Conservation (phyloP, 179 eudicot species). For the Vitellaria paradoxa region DNA sequence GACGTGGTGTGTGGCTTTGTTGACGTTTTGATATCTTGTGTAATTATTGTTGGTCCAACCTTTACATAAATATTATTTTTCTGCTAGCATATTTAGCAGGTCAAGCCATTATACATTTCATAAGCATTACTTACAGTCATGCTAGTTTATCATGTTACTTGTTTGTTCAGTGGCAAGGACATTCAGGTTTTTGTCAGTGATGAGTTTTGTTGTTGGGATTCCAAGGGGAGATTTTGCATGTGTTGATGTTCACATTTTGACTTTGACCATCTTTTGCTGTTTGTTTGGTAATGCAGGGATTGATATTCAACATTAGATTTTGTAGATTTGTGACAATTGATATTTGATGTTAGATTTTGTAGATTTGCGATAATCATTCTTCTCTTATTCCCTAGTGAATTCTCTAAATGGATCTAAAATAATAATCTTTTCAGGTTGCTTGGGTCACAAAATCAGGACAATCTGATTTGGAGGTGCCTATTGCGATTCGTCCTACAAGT, state of each 20-base stretch:
- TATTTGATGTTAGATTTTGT: not conserved
- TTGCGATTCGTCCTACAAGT: slow-evolving; percentile 89
- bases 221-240: not conserved
- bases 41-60: not conserved
- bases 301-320: too few species aligned
- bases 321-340: not conserved
- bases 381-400: not conserved
- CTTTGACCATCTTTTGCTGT: not conserved
- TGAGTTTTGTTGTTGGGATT: not conserved
- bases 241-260: not conserved
- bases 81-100: too few species aligned
- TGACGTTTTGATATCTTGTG: not conserved
- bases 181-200: too few species aligned
- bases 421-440: slow-evolving; percentile 56
- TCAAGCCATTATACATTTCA: too few species aligned
- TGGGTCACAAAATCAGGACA: slow-evolving; percentile 91
- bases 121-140: too few species aligned
- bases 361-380: not conserved
- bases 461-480: slow-evolving; percentile 72
- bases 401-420: not conserved
- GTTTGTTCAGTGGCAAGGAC: too few species aligned
- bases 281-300: not conserved
- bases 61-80: too few species aligned
- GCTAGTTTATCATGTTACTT: too few species aligned
- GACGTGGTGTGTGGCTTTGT: too few species aligned